A percentile compares a stretch with the other conserved stretches of the same genome.
phyloP scores from a whole-genome alignment of 305 asterid genomes.

The Fraxinus latifolia region DNA sequence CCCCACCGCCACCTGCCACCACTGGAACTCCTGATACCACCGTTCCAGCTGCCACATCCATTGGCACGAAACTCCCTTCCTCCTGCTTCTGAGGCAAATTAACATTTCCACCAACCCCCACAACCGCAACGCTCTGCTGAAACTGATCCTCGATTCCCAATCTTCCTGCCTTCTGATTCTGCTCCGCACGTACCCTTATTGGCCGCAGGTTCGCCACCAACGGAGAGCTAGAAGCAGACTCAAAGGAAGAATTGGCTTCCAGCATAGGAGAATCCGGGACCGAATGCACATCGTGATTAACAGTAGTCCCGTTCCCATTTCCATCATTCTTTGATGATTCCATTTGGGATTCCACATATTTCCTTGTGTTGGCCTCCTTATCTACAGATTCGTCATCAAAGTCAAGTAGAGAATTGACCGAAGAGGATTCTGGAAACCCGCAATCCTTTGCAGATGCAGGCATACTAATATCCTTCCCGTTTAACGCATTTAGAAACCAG shows the following conservation, averaged over 20 bases:
- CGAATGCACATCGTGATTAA: slow-evolving; percentile 37
- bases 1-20: slow-evolving; percentile 27
- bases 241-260: slow-evolving; percentile 44
- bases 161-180: slow-evolving; percentile 22
- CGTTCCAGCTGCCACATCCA: slow-evolving; percentile 17
- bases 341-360: slow-evolving; percentile 28
- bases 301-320: slow-evolving; percentile 12
- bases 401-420: slow-evolving; percentile 44
- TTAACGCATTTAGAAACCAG: slow-evolving; percentile 31
- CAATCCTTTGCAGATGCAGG: not conserved
- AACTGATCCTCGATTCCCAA: slow-evolving; percentile 44
- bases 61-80: slow-evolving; percentile 22
- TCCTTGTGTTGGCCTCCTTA: slow-evolving; percentile 18
- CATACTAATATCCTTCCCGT: slow-evolving; percentile 17
- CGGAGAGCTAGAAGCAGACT: slow-evolving; percentile 38
- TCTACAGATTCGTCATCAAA: slow-evolving; percentile 31
- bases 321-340: slow-evolving; percentile 24
- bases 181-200: slow-evolving; percentile 40
- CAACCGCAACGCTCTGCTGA: slow-evolving; percentile 28
- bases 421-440: slow-evolving; percentile 38
- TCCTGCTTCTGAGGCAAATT: slow-evolving; percentile 25
- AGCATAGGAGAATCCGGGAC: slow-evolving; percentile 51
- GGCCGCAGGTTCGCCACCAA: slow-evolving; percentile 40
- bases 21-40: slow-evolving; percentile 19
- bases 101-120: slow-evolving; percentile 20